Evolutionary conservation across 192 early-diverging fungal species (phyloP).

Genomic region (Rhizophagus prolifer): DNA sequence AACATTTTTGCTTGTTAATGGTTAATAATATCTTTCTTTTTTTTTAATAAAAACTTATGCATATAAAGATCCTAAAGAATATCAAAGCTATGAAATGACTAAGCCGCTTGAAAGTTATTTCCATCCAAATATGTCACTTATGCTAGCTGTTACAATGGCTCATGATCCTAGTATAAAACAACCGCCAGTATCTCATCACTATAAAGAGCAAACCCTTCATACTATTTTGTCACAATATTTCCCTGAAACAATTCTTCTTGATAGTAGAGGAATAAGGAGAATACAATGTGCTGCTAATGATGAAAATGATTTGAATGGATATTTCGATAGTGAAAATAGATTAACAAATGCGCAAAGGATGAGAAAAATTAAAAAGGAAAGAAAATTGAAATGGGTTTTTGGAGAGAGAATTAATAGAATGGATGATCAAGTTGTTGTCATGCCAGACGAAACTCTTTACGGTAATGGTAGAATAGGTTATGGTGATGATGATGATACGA

Average conservation of each 20-base stretch:
- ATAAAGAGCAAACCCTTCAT: conserved; percentile 33
- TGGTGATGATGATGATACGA: conserved; percentile 19
- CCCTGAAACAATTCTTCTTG: conserved; percentile 22
- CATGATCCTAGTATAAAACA: conserved; percentile 14
- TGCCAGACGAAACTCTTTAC: conserved; percentile 1
- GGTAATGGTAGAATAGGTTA: conserved; percentile 12
- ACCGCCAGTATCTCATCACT: conserved; percentile 28
- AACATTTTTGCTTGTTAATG: not conserved
- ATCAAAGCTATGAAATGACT: conserved; percentile 25
- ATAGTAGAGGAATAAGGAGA: conserved; percentile 8
- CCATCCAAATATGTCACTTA: conserved; percentile 28
- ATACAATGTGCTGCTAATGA: not conserved
- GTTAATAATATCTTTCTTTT: not conserved
- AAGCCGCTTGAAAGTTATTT: conserved; percentile 21
- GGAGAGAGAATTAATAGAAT: conserved; percentile 12
- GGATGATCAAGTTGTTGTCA: not conserved
- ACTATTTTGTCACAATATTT: conserved; percentile 32
- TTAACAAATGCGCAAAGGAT: conserved; percentile 28
- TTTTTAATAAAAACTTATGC: not conserved
- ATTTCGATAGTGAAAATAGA: conserved; percentile 26
- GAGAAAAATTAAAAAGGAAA: conserved; percentile 28
- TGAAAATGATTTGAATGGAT: not conserved
- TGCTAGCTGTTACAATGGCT: conserved; percentile 30
- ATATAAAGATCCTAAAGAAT: conserved; percentile 24
- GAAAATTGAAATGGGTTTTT: conserved; percentile 27